Evolutionary conservation across 2,329 filamentous ascomycete genomes (phyloP).

Genomic region (Tolypocladium cylindrosporum): DNA sequence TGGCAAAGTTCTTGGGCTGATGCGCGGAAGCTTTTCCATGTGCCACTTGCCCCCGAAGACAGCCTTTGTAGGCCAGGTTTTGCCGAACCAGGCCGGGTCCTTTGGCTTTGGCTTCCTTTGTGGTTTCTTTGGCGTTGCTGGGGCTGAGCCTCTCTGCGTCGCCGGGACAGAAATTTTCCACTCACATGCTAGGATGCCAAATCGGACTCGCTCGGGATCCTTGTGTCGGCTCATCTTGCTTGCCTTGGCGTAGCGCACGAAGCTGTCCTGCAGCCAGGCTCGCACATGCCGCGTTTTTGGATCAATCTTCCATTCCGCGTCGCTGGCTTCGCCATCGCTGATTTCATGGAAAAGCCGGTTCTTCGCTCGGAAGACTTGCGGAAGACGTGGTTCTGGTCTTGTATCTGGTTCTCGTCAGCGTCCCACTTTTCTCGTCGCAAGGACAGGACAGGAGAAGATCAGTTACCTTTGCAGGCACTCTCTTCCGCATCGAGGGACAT

Average conservation of each 20-base stretch:
- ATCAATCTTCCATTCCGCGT: conserved; percentile 23
- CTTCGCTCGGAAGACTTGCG: conserved; percentile 7
- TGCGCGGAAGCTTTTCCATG: too few relatives aligned
- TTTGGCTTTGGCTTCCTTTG: neutral
- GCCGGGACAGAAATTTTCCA: conserved; percentile 18
- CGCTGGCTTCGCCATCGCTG: conserved; percentile 19
- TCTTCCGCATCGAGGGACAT: neutral
- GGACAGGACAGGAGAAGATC: neutral
- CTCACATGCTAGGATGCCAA: conserved; percentile 31
- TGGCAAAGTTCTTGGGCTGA: neutral
- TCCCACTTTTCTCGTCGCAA: neutral
- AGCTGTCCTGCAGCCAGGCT: conserved; percentile 27
- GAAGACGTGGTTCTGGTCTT: neutral
- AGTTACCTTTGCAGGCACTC: neutral
- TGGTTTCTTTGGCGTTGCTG: neutral
- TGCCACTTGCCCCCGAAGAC: too few relatives aligned
- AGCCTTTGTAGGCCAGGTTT: too few relatives aligned
- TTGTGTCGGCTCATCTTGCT: conserved; percentile 21
- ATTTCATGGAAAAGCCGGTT: conserved; percentile 12
- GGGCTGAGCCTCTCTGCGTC: neutral
- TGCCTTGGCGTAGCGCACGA: conserved; percentile 24
- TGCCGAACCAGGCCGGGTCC: neutral
- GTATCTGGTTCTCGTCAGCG: neutral
- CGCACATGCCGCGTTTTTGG: conserved; percentile 23
- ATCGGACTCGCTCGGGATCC: conserved; percentile 25